These are phyloP conservation scores for Trametopsis cervina DNA, from an alignment of 768 basidiomycete species.

Conservation along the genomic window DNA sequence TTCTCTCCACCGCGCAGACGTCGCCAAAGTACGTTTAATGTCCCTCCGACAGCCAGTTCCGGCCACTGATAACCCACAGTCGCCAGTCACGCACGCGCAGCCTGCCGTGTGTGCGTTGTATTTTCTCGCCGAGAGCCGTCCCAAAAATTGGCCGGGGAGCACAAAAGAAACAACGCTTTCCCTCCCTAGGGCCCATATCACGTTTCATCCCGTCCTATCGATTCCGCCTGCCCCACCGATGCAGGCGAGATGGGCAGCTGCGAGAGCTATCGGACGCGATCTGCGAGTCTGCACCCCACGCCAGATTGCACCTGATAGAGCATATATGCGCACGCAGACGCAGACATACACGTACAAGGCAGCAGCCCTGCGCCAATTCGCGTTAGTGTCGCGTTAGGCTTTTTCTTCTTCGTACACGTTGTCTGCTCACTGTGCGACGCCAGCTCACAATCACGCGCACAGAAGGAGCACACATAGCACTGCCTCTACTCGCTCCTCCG, in stretches of 20 bases:
- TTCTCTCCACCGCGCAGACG: slow-evolving; percentile 4
- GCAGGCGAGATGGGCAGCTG: background rate
- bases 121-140: slow-evolving; percentile 1
- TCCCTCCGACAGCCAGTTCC: background rate
- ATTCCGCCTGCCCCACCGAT: slow-evolving; percentile 2
- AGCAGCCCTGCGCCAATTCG: no score
- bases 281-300: no score
- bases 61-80: slow-evolving; percentile 2
- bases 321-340: no score
- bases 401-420: no score
- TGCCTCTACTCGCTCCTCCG: no score
- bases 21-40: background rate
- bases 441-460: no score
- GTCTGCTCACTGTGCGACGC: no score
- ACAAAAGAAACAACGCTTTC: slow-evolving; percentile 1
- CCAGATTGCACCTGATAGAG: no score
- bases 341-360: no score
- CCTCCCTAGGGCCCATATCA: background rate
- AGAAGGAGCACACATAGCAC: no score
- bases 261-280: background rate
- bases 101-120: no score
- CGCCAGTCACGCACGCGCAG: slow-evolving; percentile 1
- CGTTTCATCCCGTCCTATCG: slow-evolving; percentile 4
- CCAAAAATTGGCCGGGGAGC: background rate
- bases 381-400: no score